phyloP scores from a whole-genome alignment of 73 alveolate species.

The Stentor coeruleus region DNA sequence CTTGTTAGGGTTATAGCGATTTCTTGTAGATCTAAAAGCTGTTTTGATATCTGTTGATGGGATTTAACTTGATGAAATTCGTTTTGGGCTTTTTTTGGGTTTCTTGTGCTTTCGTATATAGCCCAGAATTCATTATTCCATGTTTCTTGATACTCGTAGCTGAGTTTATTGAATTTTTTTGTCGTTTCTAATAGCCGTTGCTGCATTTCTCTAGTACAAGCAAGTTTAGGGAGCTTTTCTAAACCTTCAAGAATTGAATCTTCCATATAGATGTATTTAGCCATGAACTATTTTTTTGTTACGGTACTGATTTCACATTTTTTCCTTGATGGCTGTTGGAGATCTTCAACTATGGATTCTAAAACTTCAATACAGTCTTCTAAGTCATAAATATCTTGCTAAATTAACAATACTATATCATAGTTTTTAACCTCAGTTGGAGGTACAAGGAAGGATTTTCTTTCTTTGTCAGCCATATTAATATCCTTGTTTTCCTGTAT shows the following conservation, averaged over 20 bases:
- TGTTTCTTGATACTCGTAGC: slow-evolving; percentile 5
- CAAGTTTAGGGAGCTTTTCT: slow-evolving; percentile 13
- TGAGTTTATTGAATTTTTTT: not conserved
- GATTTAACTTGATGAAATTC: not conserved
- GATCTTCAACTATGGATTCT: slow-evolving; percentile 11
- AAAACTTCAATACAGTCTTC: slow-evolving; percentile 19
- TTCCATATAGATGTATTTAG: slow-evolving; percentile 21
- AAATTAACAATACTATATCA: not conserved
- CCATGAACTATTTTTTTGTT: not conserved
- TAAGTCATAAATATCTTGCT: slow-evolving; percentile 13
- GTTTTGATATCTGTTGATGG: not conserved
- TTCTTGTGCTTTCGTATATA: not conserved
- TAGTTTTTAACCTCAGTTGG: slow-evolving; percentile 3
- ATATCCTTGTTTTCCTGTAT: not conserved
- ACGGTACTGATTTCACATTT: slow-evolving; percentile 22
- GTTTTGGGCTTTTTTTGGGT: not conserved
- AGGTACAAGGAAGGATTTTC: not conserved
- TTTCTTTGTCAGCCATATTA: not conserved
- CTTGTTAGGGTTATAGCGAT: not conserved
- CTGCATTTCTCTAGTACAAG: not conserved
- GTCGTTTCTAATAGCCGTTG: slow-evolving; percentile 6
- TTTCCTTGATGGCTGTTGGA: not conserved
- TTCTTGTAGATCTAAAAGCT: slow-evolving; percentile 10
- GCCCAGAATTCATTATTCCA: slow-evolving; percentile 17
- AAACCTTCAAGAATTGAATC: slow-evolving; percentile 5